Evolutionary conservation across 2,329 filamentous ascomycete genomes (phyloP), one percentile per base, ranked within the genome.

Genomic region (Aspergillus ochraceus): DNA sequence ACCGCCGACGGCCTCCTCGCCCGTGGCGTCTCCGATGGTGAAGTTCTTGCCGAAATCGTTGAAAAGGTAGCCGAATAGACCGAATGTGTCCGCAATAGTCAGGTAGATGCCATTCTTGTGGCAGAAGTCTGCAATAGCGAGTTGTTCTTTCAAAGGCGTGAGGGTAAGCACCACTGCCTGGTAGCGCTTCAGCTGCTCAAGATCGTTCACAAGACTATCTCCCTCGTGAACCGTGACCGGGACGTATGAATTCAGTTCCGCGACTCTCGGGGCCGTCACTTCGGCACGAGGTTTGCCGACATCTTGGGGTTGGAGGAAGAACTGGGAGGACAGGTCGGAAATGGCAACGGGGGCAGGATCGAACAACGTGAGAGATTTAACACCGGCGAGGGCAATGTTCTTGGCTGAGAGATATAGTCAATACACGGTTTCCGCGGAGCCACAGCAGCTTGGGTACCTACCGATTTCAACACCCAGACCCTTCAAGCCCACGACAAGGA

Each of bases 21-120:
- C 95, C 14, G 90, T 98, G 4, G 92, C 81, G 72, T 99, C 95
- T 65, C 92, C 88, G 57, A 95, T 87, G 5, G 91, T 92, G 77
- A 99, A 99, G 70, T 95, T 91, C 71, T 94, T 88, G 67, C 95
- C 95, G 73, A 99, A 99, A 73, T 99, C 95, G 71, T 93, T 97
- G 80, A 99, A 99, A 67, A 99, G 90, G 66, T 89, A 91, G 54
- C 95, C 95, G 73, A 99, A 99, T 32, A 99, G 84, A 65, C 95
- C 95, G 70, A 91, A 97, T 0, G 91, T 96, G 72, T 97, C 93
- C 6, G 91, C 87, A 58, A 92, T 86, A 53, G 97, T 88, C 45
- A 99, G 80, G 74, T 91, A 97, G 68, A 99, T 97, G 64, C 91
- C 90, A 76, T 98, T 96, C 63, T 89, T 82, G 77, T 98, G 95